Evolutionary conservation across 352 stramenopile species (phyloP).

Genomic region (Thalassiosira sp.): DNA sequence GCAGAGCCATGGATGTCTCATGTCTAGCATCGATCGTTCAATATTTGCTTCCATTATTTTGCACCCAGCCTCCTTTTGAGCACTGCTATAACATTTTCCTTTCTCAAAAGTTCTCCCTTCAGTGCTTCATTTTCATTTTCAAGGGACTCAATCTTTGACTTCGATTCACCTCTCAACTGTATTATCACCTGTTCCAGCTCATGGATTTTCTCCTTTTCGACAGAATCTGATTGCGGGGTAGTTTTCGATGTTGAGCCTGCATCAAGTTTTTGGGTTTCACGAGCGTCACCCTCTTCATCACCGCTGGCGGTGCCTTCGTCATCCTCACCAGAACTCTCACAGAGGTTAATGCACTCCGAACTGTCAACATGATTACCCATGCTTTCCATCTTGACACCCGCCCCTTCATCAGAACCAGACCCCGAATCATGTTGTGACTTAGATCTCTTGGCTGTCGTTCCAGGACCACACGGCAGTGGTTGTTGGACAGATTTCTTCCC

Average conservation of each 20-base stretch:
- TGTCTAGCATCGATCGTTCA: too few relatives aligned
- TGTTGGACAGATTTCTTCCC: neutral
- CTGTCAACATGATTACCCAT: neutral
- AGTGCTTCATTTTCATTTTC: conserved; percentile 1
- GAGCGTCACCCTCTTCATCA: neutral
- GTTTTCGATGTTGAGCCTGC: neutral
- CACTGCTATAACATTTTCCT: conserved; percentile 7
- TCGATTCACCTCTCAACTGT: conserved; percentile 1
- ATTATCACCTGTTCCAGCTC: neutral
- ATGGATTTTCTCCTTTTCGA: neutral
- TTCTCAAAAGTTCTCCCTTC: conserved; percentile 2
- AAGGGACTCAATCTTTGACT: neutral
- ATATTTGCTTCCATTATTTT: too few relatives aligned
- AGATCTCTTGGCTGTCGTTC: neutral
- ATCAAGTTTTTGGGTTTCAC: neutral
- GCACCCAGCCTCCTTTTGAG: conserved; percentile 9
- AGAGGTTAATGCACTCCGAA: neutral
- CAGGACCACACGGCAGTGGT: neutral
- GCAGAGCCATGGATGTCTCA: too few relatives aligned
- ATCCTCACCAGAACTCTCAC: conserved; percentile 1
- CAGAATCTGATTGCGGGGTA: neutral
- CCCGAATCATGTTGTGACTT: neutral
- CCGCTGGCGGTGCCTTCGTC: neutral
- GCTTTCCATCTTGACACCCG: neutral
- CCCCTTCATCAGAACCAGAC: neutral